Base-by-base conservation (phyloP, 2,329 filamentous ascomycete genomes). In the Colletotrichum sp. region DNA sequence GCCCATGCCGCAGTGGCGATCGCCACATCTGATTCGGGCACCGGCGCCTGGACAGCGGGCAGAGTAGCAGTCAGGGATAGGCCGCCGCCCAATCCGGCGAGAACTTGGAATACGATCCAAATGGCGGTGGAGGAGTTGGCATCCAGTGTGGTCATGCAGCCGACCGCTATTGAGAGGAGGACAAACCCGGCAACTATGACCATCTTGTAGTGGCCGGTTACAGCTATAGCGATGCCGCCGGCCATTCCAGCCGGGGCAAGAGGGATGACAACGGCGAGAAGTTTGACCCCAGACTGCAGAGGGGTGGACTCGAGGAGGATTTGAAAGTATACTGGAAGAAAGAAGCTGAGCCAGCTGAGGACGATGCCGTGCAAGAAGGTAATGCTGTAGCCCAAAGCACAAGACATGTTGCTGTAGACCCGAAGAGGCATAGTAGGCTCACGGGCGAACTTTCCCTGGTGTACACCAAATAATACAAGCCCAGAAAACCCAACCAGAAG, bases 21-120 rank as follows among this genome's bases (percentile, higher is more conserved):
- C 3, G 80, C 79, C 1, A 80, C 77, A 49, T 85, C 82, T 5
- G 63, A 63, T 16, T 83, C 81, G 1, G 77, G 27, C 6, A 82
- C 61, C 0, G 78, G 22, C 2, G 83, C 85, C 78, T 84, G 83
- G 13, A 84, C 82, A 1, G 86, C 83, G 4, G 86, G 82, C 7
- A 84, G 81, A 22, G 85, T 79, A 8, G 82, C 80, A 13, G 83
- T 81, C 61, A 86, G 81, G 3, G 87, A 76, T 3, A 87, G n/a
- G 2, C 71, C 71, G 8, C 30, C 30, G 44, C 71, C 71, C 19
- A 69, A 6, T 12, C 63, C 78, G 2, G 79, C 79, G 32, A 85
- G 55, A 9, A 85, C 72, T 67, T 85, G 83, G 39, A 85, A 80
- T 61, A 82, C 73, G 7, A 85, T 80, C 83, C n/a, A 57, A 8